Conservation (phyloP, 2,329 filamentous ascomycete genomes). For the Phialophora tarda region DNA sequence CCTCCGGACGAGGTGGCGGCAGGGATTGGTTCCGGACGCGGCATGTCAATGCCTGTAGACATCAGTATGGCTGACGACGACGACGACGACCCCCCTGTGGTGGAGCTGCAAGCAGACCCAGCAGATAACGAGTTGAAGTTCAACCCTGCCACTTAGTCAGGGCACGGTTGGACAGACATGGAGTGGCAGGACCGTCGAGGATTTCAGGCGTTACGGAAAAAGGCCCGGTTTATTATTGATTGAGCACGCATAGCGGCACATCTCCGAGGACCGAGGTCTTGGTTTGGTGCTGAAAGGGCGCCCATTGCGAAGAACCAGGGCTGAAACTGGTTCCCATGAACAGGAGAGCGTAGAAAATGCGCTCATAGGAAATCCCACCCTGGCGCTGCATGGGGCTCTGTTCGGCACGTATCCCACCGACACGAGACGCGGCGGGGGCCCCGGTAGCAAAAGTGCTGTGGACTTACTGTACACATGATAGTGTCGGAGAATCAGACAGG, state of each 20-base stretch:
- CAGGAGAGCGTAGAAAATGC: background rate
- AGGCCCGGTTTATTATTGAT: conserved; percentile 5
- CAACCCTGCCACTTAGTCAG: conserved; percentile 16
- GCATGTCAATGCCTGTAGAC: conserved; percentile 21
- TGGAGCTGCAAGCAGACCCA: conserved; percentile 34
- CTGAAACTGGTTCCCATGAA: background rate
- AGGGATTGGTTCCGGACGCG: conserved; percentile 4
- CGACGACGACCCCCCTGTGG: conserved; percentile 35
- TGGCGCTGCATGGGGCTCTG: background rate
- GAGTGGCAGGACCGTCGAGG: background rate
- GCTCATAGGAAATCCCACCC: background rate
- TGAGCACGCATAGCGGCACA: background rate
- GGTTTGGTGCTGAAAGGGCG: background rate
- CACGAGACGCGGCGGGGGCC: background rate
- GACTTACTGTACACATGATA: background rate
- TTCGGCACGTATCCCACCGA: background rate
- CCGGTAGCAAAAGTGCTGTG: background rate
- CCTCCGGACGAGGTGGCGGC: conserved; percentile 26
- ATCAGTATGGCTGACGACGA: conserved; percentile 32
- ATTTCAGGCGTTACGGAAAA: conserved; percentile 2
- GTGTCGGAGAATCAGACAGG: background rate
- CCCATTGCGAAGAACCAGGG: background rate
- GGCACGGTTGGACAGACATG: background rate
- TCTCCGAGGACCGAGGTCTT: background rate
- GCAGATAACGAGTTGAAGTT: conserved; percentile 28